Base-by-base conservation (phyloP, 1,139 yeast species). In the Candida tropicalis region DNA sequence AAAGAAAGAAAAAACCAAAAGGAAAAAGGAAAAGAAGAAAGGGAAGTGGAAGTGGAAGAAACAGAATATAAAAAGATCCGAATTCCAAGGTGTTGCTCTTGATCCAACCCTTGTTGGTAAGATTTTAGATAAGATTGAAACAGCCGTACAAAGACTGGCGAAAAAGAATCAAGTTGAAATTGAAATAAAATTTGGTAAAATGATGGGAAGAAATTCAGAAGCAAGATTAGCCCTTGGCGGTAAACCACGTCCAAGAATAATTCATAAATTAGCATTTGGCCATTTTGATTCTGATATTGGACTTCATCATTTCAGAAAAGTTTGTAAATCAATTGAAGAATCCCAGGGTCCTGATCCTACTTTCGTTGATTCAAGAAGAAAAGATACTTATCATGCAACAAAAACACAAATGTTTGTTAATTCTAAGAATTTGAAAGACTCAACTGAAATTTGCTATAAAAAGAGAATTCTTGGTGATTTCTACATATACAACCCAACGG, bases 231-330 rank as follows among this genome's bases (percentile, higher is more conserved):
- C 8, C 8, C 16, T 16, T n/a, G 34, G 34, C 9, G 16, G 16
- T 10, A 16, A 18, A 16, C 4, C 5, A 9, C 15, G 11, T 6
- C 34, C 34, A 17, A 29, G n/a, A 29, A 29, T 29, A 6, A 7
- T 29, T 7, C 34, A 29, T 11, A 29, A 29, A 29, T 16, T 29
- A 18, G 22, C 22, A 7, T 29, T 29, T 29, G 34, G 34, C 2
- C 34, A 29, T 16, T 29, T 29, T 16, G 34, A 29, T 29, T 29
- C 34, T 8, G 34, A 29, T 11, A 29, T 29, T 16, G 34, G 34
- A n/a, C 18, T 16, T 9, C 34, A 29, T 29, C 9, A 29, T 11
- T 16, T 4, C 6, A 29, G 34, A 29, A 16, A 29, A 16, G 22
- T 29, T 11, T 7, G 6, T 5, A 16, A 18, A 11, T 6, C 17